phyloP scores from a whole-genome alignment of 768 basidiomycete species.

The Calocybe indica region DNA sequence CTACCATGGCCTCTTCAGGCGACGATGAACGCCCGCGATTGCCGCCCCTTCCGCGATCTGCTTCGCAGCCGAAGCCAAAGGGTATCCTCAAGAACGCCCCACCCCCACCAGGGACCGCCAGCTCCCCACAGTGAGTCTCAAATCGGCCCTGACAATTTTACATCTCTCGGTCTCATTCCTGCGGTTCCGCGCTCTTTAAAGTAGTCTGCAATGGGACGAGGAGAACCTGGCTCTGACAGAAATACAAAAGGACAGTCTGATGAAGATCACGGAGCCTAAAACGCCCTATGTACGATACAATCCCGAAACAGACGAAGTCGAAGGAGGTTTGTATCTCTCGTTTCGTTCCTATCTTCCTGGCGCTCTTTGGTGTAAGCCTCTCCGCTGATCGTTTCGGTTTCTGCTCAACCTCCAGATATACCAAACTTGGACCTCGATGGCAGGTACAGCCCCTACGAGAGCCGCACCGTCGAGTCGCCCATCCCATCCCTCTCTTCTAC shows the following conservation, averaged over 20 bases:
- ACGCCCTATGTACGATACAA: slow-evolving; percentile 94
- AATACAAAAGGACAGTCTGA: slow-evolving; percentile 89
- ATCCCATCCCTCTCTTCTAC: slow-evolving; percentile 46
- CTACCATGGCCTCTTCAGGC: slow-evolving; percentile 9
- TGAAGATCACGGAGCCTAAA: slow-evolving; percentile 99
- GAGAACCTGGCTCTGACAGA: slow-evolving; percentile 90
- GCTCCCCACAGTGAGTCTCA: no score
- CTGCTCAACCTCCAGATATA: slow-evolving; percentile 51
- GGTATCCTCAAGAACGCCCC: slow-evolving; percentile 86
- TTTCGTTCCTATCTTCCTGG: neutral
- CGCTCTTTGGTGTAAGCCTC: neutral
- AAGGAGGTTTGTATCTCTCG: slow-evolving; percentile 56
- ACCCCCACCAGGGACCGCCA: slow-evolving; percentile 29
- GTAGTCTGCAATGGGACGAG: slow-evolving; percentile 92
- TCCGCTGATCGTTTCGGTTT: slow-evolving; percentile 4
- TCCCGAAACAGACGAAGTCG: slow-evolving; percentile 76
- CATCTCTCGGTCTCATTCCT: slow-evolving; percentile 1
- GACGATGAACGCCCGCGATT: slow-evolving; percentile 36
- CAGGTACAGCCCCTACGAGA: slow-evolving; percentile 27
- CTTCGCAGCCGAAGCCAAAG: slow-evolving; percentile 71
- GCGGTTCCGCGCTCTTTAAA: slow-evolving; percentile 15
- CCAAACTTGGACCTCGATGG: slow-evolving; percentile 65
- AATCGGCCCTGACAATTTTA: neutral
- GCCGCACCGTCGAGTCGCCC: slow-evolving; percentile 29
- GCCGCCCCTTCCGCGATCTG: slow-evolving; percentile 53